These are phyloP conservation scores for Polygonum aviculare DNA, from an alignment of 148 eudicot genomes.

Conservation along the genomic window DNA sequence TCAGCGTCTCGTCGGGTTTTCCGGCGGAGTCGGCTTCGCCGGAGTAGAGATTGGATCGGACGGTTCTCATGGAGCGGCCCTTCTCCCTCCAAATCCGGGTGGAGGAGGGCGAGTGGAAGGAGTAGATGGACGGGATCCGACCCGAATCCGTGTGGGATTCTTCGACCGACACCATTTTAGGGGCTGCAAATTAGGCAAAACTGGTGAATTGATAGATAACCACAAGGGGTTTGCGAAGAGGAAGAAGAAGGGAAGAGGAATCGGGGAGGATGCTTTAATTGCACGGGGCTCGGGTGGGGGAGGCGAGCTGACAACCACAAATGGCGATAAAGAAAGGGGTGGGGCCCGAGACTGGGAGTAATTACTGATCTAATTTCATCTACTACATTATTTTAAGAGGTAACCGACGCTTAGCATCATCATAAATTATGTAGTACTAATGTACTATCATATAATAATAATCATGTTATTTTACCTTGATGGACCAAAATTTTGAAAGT, in stretches of 20 bases:
- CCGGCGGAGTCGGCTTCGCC: not conserved
- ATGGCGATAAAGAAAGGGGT: not conserved
- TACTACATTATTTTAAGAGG: too few relatives aligned
- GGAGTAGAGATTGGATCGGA: slow-evolving; percentile 63
- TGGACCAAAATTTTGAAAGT: too few relatives aligned
- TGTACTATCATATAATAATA: too few relatives aligned
- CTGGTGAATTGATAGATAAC: not conserved
- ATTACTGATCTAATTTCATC: too few relatives aligned
- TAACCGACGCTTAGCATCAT: too few relatives aligned
- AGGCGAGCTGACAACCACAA: slow-evolving; percentile 3
- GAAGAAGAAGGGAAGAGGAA: not conserved
- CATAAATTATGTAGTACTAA: too few relatives aligned
- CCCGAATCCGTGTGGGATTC: slow-evolving; percentile 4
- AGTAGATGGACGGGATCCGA: slow-evolving; percentile 25
- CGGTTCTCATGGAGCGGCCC: slow-evolving; percentile 83
- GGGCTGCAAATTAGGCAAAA: not conserved
- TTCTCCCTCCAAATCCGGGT: slow-evolving; percentile 37
- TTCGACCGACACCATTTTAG: not conserved
- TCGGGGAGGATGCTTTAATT: not conserved
- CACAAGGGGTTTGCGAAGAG: not conserved
- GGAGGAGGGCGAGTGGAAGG: slow-evolving; percentile 42
- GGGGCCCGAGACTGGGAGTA: too few relatives aligned
- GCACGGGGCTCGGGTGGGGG: not conserved
- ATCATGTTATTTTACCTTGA: too few relatives aligned
- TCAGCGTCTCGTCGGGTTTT: slow-evolving; percentile 29